phyloP scores from a whole-genome alignment of 176 grass and related monocot species.

The Themeda triandra region DNA sequence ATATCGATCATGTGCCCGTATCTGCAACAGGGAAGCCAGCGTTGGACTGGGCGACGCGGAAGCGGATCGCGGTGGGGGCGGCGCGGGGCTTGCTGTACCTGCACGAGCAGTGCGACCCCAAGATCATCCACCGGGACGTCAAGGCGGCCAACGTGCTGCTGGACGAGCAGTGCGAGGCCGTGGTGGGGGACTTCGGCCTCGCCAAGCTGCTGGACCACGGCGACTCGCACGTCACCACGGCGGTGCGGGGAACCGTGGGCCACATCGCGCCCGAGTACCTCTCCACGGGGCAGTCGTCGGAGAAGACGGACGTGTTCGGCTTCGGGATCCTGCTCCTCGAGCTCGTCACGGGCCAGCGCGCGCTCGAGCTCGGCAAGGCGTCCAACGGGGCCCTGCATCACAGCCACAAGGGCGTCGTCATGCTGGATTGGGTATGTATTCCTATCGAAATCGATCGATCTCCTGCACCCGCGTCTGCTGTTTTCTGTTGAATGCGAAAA shows the following conservation, averaged over 20 bases:
- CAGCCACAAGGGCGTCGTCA: slow-evolving; percentile 41
- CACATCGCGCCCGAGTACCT: slow-evolving; percentile 80
- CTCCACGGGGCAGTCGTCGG: slow-evolving; percentile 64
- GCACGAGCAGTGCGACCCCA: slow-evolving; percentile 88
- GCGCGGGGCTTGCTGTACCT: slow-evolving; percentile 71
- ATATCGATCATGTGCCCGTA: no score
- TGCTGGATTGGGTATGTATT: slow-evolving; percentile 64
- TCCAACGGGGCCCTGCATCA: not conserved
- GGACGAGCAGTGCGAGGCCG: slow-evolving; percentile 67
- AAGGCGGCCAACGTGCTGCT: slow-evolving; percentile 87
- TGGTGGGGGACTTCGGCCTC: slow-evolving; percentile 76
- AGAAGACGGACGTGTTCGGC: slow-evolving; percentile 78
- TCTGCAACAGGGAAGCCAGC: slow-evolving; percentile 46
- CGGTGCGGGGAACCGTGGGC: slow-evolving; percentile 65
- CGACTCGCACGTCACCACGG: slow-evolving; percentile 80
- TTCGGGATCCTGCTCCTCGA: slow-evolving; percentile 68
- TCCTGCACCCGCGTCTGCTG: no score
- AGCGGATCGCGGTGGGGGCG: slow-evolving; percentile 65
- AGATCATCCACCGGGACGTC: slow-evolving; percentile 96
- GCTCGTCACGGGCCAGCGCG: slow-evolving; percentile 66
- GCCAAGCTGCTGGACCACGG: slow-evolving; percentile 86
- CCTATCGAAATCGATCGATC: no score
- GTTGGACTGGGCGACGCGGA: slow-evolving; percentile 63
- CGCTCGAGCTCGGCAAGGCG: slow-evolving; percentile 55
- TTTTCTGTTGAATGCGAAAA: no score